Base-by-base conservation (phyloP, 352 stramenopile species). In the Globisporangium orthogonon region DNA sequence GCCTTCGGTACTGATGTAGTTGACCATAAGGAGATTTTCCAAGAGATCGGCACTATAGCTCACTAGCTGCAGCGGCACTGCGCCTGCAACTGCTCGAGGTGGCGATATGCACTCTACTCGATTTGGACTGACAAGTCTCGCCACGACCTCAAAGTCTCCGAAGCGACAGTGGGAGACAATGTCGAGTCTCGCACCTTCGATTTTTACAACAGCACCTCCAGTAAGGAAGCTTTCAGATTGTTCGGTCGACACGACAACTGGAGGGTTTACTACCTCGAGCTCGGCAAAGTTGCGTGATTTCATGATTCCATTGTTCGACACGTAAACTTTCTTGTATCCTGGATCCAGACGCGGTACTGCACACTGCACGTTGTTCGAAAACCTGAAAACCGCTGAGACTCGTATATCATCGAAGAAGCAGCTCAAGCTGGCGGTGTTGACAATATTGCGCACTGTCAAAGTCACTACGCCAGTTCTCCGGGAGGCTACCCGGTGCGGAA, bases 81-180 rank as follows among this genome's bases (percentile, higher is more conserved):
- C 59, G 18, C 71, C 74, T 28, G 63, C 69, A 4, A 56, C 58
- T 9, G n/a, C 9, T 54, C 77, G 73, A 7, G 53, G 66, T 3
- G 83, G 83, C 28, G 74, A 70, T 2, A 60, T 59, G 37, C 58
- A 64, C 40, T 58, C 44, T 7, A 59, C 7, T 47, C 67, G 52
- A 49, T 70, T 89, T 7, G 70, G 37, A 45, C 76, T 58, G 17
- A 69, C 30, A 31, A 58, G 61, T 4, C 31, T 39, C 45, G 66
- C 71, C 0, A 74, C 41, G 14, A 79, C 52, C 44, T 61, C 69
- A 0, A 56, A 50, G 2, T 50, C 51, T 15, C 80, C 84, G 70
- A 97, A 93, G n/a, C 69, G 60, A 60, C 89, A 97, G 53, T 91
- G 70, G 0, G 76, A 75, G 11, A 94, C 66, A 0, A 67, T 41